Evolutionary conservation across 2,329 filamentous ascomycete genomes (phyloP).

Genomic region (Cryphonectria nitschkei): DNA sequence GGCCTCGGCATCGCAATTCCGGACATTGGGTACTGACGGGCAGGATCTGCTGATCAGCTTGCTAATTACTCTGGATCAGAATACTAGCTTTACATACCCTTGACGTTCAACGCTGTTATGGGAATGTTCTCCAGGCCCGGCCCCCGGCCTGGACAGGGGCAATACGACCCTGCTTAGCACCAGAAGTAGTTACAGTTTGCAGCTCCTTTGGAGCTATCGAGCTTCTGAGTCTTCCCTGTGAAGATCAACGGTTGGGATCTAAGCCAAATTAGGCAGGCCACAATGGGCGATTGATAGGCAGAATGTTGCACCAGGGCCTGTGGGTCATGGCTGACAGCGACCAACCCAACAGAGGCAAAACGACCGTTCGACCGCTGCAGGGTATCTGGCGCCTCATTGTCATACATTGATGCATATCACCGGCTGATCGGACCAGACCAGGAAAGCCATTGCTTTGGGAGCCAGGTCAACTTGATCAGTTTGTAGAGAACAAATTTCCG

Average conservation of each 20-base stretch:
- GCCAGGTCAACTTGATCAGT: neutral
- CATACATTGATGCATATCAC: neutral
- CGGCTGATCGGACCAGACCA: neutral
- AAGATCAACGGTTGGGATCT: neutral
- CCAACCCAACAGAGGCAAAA: neutral
- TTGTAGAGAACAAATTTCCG: too few relatives aligned
- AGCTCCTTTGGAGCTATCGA: neutral
- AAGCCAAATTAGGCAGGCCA: neutral
- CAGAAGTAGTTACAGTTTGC: neutral
- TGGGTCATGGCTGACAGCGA: neutral
- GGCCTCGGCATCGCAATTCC: too few relatives aligned
- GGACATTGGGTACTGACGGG: too few relatives aligned
- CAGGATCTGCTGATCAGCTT: too few relatives aligned
- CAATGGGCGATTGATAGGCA: neutral
- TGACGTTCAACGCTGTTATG: neutral
- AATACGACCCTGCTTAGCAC: neutral
- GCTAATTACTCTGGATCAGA: too few relatives aligned
- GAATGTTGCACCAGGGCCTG: neutral
- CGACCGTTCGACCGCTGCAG: neutral
- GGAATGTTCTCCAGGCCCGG: neutral
- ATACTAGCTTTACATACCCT: too few relatives aligned
- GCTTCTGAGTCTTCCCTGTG: neutral
- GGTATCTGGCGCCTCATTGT: neutral
- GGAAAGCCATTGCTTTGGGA: neutral
- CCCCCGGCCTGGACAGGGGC: neutral